Evolutionary conservation across 805 yeast genomes (phyloP).

Genomic region (Naumovozyma baii): DNA sequence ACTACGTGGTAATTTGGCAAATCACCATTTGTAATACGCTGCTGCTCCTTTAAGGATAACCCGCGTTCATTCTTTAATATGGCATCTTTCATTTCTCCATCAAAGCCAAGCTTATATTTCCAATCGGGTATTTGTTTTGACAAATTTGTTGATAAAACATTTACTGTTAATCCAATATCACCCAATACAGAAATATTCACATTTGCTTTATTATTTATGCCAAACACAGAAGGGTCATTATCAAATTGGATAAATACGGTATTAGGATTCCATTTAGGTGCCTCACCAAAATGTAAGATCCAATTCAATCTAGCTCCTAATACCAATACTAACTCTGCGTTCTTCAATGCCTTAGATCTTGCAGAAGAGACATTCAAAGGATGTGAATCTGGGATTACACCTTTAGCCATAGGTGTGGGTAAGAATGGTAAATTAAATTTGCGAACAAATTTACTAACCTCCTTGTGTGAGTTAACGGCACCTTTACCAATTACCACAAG

Average conservation of each 20-base stretch:
- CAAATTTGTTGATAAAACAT: slow-evolving; percentile 29
- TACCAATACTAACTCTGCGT: slow-evolving; percentile 50
- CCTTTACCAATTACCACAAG: slow-evolving; percentile 61
- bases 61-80: slow-evolving; percentile 13
- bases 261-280: slow-evolving; percentile 39
- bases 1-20: slow-evolving; percentile 45
- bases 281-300: slow-evolving; percentile 60
- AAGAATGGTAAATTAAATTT: slow-evolving; percentile 43
- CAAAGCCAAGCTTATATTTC: slow-evolving; percentile 6
- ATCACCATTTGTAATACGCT: background rate
- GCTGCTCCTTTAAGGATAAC: slow-evolving; percentile 24
- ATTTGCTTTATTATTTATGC: slow-evolving; percentile 32
- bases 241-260: slow-evolving; percentile 53
- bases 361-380: slow-evolving; percentile 50
- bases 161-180: slow-evolving; percentile 38
- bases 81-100: slow-evolving; percentile 6
- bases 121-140: slow-evolving; percentile 2
- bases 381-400: slow-evolving; percentile 46
- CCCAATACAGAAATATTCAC: slow-evolving; percentile 43
- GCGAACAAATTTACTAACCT: slow-evolving; percentile 35
- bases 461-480: slow-evolving; percentile 38
- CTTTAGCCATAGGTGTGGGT: slow-evolving; percentile 77
- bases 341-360: slow-evolving; percentile 46
- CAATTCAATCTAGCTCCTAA: slow-evolving; percentile 65
- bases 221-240: slow-evolving; percentile 42